Evolutionary conservation across 192 early-diverging fungal species (phyloP).

Genomic region (Spinellus fusiger): DNA sequence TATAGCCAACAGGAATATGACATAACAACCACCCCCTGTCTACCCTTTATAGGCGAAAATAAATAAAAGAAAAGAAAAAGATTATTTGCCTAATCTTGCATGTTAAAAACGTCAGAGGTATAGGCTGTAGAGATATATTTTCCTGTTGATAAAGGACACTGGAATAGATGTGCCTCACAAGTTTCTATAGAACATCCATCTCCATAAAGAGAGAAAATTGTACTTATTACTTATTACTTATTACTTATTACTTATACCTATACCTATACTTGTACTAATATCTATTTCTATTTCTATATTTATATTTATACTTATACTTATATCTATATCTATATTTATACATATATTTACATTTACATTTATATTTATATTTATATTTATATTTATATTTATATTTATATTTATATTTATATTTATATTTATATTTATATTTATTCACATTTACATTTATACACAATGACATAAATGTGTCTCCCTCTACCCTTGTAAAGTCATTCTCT

Average conservation of each 20-base stretch:
- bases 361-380: not conserved
- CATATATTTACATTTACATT: not conserved
- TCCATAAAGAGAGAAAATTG: not conserved
- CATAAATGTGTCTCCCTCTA: not conserved
- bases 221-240: not conserved
- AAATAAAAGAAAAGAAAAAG: too few relatives aligned
- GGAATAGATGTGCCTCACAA: not conserved
- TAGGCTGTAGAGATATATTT: not conserved
- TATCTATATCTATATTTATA: not conserved
- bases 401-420: not conserved
- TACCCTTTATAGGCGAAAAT: too few relatives aligned
- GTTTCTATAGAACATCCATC: not conserved
- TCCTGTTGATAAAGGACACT: not conserved
- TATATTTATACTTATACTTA: not conserved
- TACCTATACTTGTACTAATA: not conserved
- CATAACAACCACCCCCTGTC: too few relatives aligned
- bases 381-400: not conserved
- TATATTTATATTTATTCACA: not conserved
- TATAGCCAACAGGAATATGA: too few relatives aligned
- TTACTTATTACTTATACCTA: not conserved
- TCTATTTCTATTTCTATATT: not conserved
- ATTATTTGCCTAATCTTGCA: not conserved
- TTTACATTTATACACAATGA: not conserved
- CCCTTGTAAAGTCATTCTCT: too few relatives aligned
- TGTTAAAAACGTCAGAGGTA: not conserved